Evolutionary conservation across 1,284 basidiomycete genomes (phyloP), one percentile per base, ranked within the genome.

Genomic region (Cryptococcus hybrid): DNA sequence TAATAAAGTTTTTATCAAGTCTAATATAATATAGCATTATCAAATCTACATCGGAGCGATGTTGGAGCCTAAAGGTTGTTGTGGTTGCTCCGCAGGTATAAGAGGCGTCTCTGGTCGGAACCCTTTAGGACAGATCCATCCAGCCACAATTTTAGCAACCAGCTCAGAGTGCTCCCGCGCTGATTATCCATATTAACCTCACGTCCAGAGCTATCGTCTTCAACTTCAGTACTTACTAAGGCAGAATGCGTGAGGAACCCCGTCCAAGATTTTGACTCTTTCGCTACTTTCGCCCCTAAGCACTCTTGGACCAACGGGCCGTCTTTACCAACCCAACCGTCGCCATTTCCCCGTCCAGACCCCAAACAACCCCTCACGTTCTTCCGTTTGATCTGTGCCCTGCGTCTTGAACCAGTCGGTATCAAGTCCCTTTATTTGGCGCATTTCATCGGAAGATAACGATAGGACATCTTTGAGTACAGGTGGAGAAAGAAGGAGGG

Each of bases 381-480:
- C 9, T 0, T 37, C 37, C n/a, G 40, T 39, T 30, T 30, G 9
- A 12, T 52, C 43, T 4, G 58, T 24, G 3, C 39, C 47, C 58
- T 72, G 69, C 4, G 59, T 47, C 35, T 18, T 38, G 59, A 63
- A 72, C 70, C 69, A 76, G 1, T 57, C 70, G 35, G 70, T 36
- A 58, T 79, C 76, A 1, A 73, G 74, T 5, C 59, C 66, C 7
- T 47, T 52, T 50, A 79, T 77, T 3, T 57, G 44, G 5, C 57
- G 50, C 75, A 79, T 75, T 65, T 79, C 78, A 1, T 72, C 73
- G 12, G 56, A 51, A 5, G 69, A 69, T n/a, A 78, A 66, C 13
- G 58, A 58, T 7, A 79, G 66, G 1, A 69, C 69, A 38, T 76
- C 63, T 2, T 55, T 42, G 30, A 79, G 66, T 4, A 72, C 70